Conservation (phyloP, 2,329 filamentous ascomycete genomes). For the Akanthomyces muscarius region DNA sequence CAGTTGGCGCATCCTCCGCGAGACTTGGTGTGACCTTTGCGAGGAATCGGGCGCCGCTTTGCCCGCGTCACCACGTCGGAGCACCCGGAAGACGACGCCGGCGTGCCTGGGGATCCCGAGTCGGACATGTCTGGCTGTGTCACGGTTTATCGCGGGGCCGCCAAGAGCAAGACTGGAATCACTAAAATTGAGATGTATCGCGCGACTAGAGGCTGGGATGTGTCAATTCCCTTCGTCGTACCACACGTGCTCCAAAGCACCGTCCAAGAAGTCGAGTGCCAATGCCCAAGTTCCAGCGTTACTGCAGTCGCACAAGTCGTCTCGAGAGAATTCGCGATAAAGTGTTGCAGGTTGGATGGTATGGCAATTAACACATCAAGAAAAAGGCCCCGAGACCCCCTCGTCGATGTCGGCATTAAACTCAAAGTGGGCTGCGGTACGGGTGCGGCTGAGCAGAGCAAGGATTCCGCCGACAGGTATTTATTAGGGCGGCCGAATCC, state of each 20-base stretch:
- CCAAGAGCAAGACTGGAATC: neutral
- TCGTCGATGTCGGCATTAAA: neutral
- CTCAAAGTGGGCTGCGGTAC: conserved; percentile 7
- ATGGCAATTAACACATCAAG: neutral
- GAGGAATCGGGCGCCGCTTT: conserved; percentile 30
- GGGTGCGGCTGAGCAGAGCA: conserved; percentile 11
- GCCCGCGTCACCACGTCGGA: conserved; percentile 3
- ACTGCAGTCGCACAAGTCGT: neutral
- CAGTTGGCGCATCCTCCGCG: conserved; percentile 32
- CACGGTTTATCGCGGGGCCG: neutral
- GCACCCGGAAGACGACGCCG: conserved; percentile 2
- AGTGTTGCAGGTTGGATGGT: neutral
- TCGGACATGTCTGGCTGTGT: conserved; percentile 4
- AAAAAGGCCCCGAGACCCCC: neutral
- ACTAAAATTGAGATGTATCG: too few relatives aligned
- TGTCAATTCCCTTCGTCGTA: neutral
- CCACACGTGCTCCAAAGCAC: neutral
- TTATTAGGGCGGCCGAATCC: neutral
- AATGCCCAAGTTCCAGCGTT: neutral
- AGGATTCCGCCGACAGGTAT: neutral
- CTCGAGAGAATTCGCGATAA: neutral
- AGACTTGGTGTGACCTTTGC: conserved; percentile 34
- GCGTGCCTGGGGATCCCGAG: neutral
- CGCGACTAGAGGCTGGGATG: neutral
- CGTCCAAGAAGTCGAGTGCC: too few relatives aligned